Evolutionary conservation across 306 rosid genomes (phyloP).

Genomic region (Senna siamea): DNA sequence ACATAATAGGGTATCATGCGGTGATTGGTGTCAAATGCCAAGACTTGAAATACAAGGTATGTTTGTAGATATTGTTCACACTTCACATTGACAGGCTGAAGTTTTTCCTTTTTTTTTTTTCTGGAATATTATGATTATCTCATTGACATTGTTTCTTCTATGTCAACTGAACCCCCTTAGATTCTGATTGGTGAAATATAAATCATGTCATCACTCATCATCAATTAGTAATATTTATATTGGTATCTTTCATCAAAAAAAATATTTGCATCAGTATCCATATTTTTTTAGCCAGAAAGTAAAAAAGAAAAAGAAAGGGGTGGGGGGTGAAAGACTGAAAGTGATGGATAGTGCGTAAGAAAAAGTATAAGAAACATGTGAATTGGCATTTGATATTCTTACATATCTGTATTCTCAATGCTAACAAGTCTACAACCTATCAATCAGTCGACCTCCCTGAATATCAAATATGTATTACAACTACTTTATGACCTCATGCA

Average conservation of each 20-base stretch:
- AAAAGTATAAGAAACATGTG: no score
- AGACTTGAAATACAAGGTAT: slow-evolving; percentile 87
- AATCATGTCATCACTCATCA: neutral
- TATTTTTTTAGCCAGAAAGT: no score
- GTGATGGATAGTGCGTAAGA: neutral
- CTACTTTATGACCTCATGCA: neutral
- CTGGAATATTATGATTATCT: slow-evolving; percentile 13
- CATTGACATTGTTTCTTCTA: neutral
- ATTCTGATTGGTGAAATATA: slow-evolving; percentile 21
- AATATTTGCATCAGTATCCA: no score
- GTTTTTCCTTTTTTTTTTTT: neutral
- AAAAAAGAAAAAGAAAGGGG: no score
- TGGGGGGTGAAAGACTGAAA: no score
- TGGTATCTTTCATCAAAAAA: no score
- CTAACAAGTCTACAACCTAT: neutral
- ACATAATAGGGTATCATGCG: slow-evolving; percentile 86
- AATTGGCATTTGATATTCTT: no score
- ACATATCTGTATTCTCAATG: no score
- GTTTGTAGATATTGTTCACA: neutral
- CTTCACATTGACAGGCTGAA: neutral
- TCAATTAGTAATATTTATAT: neutral
- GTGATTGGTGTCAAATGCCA: slow-evolving; percentile 87
- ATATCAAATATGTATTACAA: no score
- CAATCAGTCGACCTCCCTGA: neutral
- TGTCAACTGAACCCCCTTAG: neutral